phyloP scores from a whole-genome alignment of 768 basidiomycete genomes.

The Clitopilus hobsonii region DNA sequence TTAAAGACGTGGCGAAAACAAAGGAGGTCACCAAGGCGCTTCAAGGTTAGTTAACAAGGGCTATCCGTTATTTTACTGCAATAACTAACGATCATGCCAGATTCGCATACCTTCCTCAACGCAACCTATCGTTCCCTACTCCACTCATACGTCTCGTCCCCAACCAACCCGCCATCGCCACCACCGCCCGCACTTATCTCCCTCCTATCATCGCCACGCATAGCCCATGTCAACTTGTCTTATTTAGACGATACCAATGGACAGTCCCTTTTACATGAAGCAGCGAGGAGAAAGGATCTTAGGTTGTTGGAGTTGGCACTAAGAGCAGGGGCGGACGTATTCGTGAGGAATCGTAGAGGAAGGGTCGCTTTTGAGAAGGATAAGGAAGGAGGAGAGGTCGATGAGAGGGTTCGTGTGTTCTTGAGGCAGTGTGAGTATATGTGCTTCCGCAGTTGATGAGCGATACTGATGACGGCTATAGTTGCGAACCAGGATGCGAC shows the following conservation, averaged over 20 bases:
- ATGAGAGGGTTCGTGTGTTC: constrained; percentile 79
- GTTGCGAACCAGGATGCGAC: constrained; percentile 80
- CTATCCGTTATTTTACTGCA: not conserved
- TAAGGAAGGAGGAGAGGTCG: constrained; percentile 55
- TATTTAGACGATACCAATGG: constrained; percentile 80
- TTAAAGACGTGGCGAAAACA: constrained; percentile 64
- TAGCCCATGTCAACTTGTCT: constrained; percentile 68
- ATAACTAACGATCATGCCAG: constrained; percentile 27
- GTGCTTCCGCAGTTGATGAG: not conserved
- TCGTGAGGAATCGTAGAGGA: constrained; percentile 74
- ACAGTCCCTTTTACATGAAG: constrained; percentile 80
- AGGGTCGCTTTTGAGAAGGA: constrained; percentile 42
- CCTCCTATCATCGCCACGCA: constrained; percentile 68
- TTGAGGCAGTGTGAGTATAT: constrained; percentile 69
- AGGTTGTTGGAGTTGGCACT: constrained; percentile 80
- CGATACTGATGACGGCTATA: constrained; percentile 17
- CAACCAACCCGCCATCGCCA: constrained; percentile 21
- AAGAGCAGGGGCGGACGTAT: constrained; percentile 84
- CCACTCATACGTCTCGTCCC: constrained; percentile 68
- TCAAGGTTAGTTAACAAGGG: constrained; percentile 61
- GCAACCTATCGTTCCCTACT: constrained; percentile 73
- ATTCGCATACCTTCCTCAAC: constrained; percentile 72
- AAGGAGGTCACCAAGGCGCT: constrained; percentile 63
- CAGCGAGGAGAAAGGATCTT: constrained; percentile 76
- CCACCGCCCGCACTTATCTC: constrained; percentile 43